Conservation (phyloP, 257 asterid species). For the Fraxinus anomala region DNA sequence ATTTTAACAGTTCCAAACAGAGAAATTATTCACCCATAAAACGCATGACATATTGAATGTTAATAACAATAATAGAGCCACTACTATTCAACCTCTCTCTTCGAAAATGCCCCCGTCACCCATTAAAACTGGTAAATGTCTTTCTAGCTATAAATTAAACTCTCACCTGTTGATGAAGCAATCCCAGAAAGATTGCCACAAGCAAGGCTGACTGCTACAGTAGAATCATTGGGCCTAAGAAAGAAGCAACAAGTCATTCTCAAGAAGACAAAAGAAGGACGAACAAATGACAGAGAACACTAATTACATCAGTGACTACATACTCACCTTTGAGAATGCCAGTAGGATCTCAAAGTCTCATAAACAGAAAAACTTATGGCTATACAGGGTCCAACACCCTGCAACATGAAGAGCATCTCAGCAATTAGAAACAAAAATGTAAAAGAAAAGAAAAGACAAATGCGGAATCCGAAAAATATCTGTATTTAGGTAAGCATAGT, state of each 20-base stretch:
- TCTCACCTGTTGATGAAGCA: constrained; percentile 76
- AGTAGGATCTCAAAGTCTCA: constrained; percentile 58
- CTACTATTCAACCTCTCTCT: background rate
- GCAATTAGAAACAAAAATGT: background rate
- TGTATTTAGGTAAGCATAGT: background rate
- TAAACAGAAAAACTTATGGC: constrained; percentile 81
- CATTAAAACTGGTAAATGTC: background rate
- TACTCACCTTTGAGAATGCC: constrained; percentile 58
- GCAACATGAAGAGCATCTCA: constrained; percentile 23
- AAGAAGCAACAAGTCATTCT: constrained; percentile 1
- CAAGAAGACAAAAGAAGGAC: constrained; percentile 5
- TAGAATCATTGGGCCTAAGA: constrained; percentile 69
- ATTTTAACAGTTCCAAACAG: too few relatives aligned
- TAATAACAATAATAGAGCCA: too few relatives aligned
- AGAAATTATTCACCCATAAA: too few relatives aligned
- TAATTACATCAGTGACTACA: background rate
- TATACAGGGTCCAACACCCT: constrained; percentile 91
- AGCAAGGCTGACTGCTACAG: constrained; percentile 59
- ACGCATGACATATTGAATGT: too few relatives aligned
- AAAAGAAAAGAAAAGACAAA: constrained; percentile 3
- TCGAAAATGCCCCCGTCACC: background rate
- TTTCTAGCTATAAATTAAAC: background rate
- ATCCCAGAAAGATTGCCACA: constrained; percentile 85
- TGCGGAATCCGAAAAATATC: background rate
- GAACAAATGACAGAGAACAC: background rate